Conservation (phyloP, 768 basidiomycete genomes). For the Pholiota molesta region DNA sequence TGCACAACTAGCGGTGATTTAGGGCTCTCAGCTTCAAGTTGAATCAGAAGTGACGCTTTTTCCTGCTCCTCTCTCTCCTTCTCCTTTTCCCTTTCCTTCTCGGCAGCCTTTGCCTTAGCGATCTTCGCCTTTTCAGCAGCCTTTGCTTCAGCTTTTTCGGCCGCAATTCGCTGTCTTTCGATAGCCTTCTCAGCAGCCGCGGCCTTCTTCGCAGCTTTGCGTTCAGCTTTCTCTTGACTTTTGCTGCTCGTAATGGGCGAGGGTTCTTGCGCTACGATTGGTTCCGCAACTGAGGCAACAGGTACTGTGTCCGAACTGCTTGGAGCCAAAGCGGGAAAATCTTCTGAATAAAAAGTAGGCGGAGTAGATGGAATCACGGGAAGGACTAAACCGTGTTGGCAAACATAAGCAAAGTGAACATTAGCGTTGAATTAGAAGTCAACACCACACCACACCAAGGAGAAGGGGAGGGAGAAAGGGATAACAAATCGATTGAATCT, state of each 20-base stretch:
- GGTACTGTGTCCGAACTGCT: constrained; percentile 34
- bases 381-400: constrained; percentile 40
- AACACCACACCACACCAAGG: constrained; percentile 48
- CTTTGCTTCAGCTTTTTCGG: constrained; percentile 60
- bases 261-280: constrained; percentile 34
- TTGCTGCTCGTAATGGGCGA: constrained; percentile 37
- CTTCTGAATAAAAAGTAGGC: constrained; percentile 65
- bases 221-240: constrained; percentile 57
- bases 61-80: constrained; percentile 32
- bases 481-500: constrained; percentile 32
- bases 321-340: constrained; percentile 73
- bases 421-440: constrained; percentile 58
- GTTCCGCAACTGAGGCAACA: constrained; percentile 21
- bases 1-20: not conserved
- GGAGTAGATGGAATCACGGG: constrained; percentile 48
- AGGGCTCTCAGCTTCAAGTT: not conserved
- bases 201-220: constrained; percentile 67
- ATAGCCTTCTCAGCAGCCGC: constrained; percentile 63
- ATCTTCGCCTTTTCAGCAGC: constrained; percentile 57
- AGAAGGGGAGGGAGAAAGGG: constrained; percentile 51
- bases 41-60: constrained; percentile 32
- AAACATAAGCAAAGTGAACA: constrained; percentile 42
- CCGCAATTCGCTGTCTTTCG: constrained; percentile 57
- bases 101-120: constrained; percentile 55
- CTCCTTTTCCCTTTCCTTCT: constrained; percentile 45